A percentile compares a stretch with the other conserved stretches of the same genome.
phyloP scores from a whole-genome alignment of 352 stramenopile genomes.

The Globisporangium iwayamae region DNA sequence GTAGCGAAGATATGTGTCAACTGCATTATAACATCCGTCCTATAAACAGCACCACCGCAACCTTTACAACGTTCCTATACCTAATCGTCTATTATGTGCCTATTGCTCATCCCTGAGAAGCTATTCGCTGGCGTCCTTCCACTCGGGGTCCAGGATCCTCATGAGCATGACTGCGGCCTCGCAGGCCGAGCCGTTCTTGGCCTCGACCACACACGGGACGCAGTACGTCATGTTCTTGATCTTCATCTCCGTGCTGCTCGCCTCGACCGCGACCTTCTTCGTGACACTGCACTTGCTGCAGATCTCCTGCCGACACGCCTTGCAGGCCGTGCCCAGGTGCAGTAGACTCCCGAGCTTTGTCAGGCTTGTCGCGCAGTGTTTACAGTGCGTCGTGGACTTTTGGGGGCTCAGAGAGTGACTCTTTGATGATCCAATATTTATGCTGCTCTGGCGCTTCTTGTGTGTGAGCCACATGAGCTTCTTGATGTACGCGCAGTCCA shows the following conservation, averaged over 20 bases:
- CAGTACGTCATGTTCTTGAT: constrained; percentile 38
- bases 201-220: constrained; percentile 36
- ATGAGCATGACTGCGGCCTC: constrained; percentile 24
- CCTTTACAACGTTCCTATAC: too few relatives aligned
- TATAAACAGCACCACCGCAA: too few relatives aligned
- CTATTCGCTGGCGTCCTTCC: background rate
- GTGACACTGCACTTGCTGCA: constrained; percentile 27
- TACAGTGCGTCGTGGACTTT: background rate
- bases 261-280: constrained; percentile 36
- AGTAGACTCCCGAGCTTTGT: constrained; percentile 28
- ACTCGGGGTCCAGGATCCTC: background rate
- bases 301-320: constrained; percentile 32
- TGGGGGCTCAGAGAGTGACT: constrained; percentile 1
- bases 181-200: constrained; percentile 27
- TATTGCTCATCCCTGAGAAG: background rate
- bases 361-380: constrained; percentile 27
- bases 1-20: too few relatives aligned
- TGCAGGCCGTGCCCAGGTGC: constrained; percentile 21
- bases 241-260: constrained; percentile 19
- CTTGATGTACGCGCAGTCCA: constrained; percentile 15
- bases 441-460: constrained; percentile 16
- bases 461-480: constrained; percentile 8
- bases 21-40: too few relatives aligned
- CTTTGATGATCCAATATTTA: constrained; percentile 12
- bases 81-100: too few relatives aligned